Evolutionary conservation across 169 alveolate species (phyloP).

Genomic region (Plasmodium falciparum): DNA sequence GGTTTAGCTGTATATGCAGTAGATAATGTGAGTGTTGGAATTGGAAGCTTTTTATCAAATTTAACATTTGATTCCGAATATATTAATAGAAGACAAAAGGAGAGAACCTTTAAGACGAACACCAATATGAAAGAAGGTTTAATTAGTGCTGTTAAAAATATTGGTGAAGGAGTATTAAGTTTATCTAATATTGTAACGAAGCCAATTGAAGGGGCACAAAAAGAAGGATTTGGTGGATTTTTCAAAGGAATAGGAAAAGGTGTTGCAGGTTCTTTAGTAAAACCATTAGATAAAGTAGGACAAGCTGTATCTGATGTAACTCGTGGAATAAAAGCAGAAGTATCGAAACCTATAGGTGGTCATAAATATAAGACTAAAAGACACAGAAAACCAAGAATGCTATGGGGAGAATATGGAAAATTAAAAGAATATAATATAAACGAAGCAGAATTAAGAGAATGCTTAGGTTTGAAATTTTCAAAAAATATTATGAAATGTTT

Average conservation of each 20-base stretch:
- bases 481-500: constrained; percentile 84
- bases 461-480: constrained; percentile 85
- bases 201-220: constrained; percentile 94
- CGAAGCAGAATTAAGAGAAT: constrained; percentile 88
- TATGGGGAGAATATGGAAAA: constrained; percentile 90
- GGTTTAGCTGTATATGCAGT: constrained; percentile 92
- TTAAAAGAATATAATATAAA: constrained; percentile 83
- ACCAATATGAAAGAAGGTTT: constrained; percentile 90
- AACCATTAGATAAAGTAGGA: constrained; percentile 93
- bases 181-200: constrained; percentile 91
- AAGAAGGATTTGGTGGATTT: constrained; percentile 92
- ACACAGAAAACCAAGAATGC: constrained; percentile 91
- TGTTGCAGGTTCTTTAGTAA: constrained; percentile 93
- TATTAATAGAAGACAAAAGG: constrained; percentile 90
- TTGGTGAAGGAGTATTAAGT: constrained; percentile 92
- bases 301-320: constrained; percentile 93
- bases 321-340: constrained; percentile 91
- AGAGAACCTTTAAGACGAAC: constrained; percentile 77
- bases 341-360: constrained; percentile 86
- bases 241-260: constrained; percentile 93
- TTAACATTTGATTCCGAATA: constrained; percentile 92
- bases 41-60: constrained; percentile 89
- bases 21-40: constrained; percentile 90
- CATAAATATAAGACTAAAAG: constrained; percentile 82
- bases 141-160: constrained; percentile 88